Base-by-base conservation (phyloP, 495 filamentous ascomycete genomes). In the Tuber aestivum region DNA sequence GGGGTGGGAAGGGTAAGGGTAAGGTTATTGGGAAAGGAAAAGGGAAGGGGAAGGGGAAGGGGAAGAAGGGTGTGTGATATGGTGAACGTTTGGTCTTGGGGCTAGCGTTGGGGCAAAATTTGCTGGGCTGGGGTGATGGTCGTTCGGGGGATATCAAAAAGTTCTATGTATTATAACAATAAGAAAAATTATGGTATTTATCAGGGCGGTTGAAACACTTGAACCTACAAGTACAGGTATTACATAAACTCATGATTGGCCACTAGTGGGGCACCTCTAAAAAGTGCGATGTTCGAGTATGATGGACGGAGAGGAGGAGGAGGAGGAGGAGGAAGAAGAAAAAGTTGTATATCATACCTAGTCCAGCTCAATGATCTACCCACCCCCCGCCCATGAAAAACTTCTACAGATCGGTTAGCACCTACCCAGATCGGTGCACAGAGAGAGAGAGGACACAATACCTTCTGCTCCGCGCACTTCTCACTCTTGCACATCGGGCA, bases 401-500 rank as follows among this genome's bases (percentile, higher is more conserved):
- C 70, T 74, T 70, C 75, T 77, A 40, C 38, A 35, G 23, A 42
- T 21, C 6, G 20, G 20, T 76, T 74, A 76, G 50, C 75, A 23
- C 82, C 83, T 82, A 71, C 85, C 78, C 79, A 87, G 85, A 4
- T 87, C 87, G n/a, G 89, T 90, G 84, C 21, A 38, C 27, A n/a
- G 18, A 27, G 40, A n/a, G 18, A 27, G 40, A 23, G 27, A 48
- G 44, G 12, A 1, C 96, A 85, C 97, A 97, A 97, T 85, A 92
- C 92, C 86, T 98, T 99, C 74, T 93, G 92, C 84, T 92, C 94
- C 81, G 90, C 81, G 85, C 96, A 99, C 79, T 91, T 87, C 81
- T 97, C 94, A 83, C 91, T 97, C 82, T 88, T 93, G 85, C 96
- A 99, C 35, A 93, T 93, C 38, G 97, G 96, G 86, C 96, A 99